Conservation (phyloP, 164 flowering plant genomes). For the Stephania japonica region DNA sequence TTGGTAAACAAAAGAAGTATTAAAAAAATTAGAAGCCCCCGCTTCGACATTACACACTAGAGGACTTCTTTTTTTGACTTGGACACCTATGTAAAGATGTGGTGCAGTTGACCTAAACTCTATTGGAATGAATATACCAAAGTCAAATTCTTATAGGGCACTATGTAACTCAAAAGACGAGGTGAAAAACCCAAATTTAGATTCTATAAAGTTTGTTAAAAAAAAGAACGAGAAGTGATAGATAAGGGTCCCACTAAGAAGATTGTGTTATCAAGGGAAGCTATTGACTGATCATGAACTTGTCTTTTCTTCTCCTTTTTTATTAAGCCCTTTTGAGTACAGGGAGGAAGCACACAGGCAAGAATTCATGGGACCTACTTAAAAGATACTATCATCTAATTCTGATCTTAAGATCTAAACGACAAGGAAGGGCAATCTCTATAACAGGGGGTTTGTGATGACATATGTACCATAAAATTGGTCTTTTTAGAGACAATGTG, state of each 20-base stretch:
- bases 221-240: not conserved
- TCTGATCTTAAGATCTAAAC: not conserved
- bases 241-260: not conserved
- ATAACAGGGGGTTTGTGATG: not conserved
- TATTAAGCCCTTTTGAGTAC: not conserved
- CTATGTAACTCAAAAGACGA: not conserved
- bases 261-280: not conserved
- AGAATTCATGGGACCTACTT: not conserved
- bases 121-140: not conserved
- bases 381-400: constrained; percentile 1
- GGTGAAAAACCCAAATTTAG: not conserved
- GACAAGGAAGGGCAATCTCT: not conserved
- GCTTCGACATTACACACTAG: not conserved
- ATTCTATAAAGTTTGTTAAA: not conserved
- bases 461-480: not conserved
- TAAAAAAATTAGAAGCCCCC: not conserved
- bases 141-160: not conserved
- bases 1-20: not conserved
- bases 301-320: not conserved
- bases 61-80: not conserved
- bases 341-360: not conserved
- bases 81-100: not conserved
- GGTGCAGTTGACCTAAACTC: not conserved
- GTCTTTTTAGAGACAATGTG: not conserved
- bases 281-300: constrained; percentile 5